A percentile compares a stretch with the other conserved stretches of the same genome.
phyloP scores from a whole-genome alignment of 495 filamentous ascomycete species.

The Podospora tetraspora region DNA sequence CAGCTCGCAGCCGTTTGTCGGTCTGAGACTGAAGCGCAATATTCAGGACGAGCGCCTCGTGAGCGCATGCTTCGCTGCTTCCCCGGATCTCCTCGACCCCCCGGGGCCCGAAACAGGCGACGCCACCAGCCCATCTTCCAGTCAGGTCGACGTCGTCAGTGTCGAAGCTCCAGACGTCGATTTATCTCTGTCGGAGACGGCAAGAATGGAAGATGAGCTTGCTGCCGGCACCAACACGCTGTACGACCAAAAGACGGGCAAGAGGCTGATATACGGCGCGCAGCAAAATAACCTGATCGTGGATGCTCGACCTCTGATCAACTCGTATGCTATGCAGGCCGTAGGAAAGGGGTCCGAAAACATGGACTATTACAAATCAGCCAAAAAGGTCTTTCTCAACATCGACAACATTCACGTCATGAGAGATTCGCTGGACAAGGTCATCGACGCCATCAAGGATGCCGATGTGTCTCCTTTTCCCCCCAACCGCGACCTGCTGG shows the following conservation, averaged over 20 bases:
- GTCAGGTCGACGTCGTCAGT: slow-evolving; percentile 46
- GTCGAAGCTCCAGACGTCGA: slow-evolving; percentile 32
- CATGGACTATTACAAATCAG: slow-evolving; percentile 94
- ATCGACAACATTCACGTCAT: slow-evolving; percentile 99
- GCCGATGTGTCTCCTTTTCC: slow-evolving; percentile 80
- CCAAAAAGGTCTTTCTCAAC: slow-evolving; percentile 88
- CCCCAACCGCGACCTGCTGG: slow-evolving; percentile 75
- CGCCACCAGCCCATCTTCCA: slow-evolving; percentile 56
- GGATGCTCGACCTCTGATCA: slow-evolving; percentile 91
- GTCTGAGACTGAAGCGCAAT: slow-evolving; percentile 80
- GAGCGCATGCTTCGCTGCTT: slow-evolving; percentile 85
- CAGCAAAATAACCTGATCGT: slow-evolving; percentile 95
- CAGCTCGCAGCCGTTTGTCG: slow-evolving; percentile 88
- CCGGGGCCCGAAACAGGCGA: slow-evolving; percentile 14
- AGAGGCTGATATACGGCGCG: slow-evolving; percentile 75
- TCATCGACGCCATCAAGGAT: slow-evolving; percentile 87
- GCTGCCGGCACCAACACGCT: slow-evolving; percentile 44
- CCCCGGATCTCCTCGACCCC: slow-evolving; percentile 41
- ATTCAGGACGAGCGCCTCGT: slow-evolving; percentile 95
- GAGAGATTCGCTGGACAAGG: slow-evolving; percentile 83
- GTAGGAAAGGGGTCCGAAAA: slow-evolving; percentile 93
- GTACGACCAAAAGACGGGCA: slow-evolving; percentile 42
- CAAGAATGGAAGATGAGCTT: slow-evolving; percentile 70
- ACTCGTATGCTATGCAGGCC: slow-evolving; percentile 93
- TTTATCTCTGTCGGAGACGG: slow-evolving; percentile 49